These are phyloP conservation scores for Chaetoscypha palmicola DNA, from an alignment of 2,329 filamentous ascomycete genomes.

Conservation along the genomic window DNA sequence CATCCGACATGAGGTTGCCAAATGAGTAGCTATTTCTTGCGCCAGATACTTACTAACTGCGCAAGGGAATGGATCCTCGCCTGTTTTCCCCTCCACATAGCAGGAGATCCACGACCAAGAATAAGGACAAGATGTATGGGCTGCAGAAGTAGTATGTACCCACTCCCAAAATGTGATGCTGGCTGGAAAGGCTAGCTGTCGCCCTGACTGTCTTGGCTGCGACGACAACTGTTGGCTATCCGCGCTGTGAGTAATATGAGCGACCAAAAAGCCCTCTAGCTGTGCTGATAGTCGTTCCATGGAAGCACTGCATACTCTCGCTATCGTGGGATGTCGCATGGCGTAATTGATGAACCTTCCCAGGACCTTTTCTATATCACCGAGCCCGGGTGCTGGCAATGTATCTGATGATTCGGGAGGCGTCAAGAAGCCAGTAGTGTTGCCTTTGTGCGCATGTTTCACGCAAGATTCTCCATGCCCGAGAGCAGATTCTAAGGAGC, in stretches of 20 bases:
- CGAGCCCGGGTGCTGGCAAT: neutral
- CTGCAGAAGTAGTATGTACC: slow-evolving; percentile 1
- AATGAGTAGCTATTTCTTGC: neutral
- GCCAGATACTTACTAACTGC: neutral
- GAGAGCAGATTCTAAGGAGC: no score
- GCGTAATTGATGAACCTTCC: neutral
- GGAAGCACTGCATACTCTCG: no score
- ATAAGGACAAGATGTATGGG: slow-evolving; percentile 7
- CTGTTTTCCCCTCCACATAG: neutral
- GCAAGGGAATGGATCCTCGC: no score
- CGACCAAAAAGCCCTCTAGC: neutral
- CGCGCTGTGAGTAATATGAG: neutral
- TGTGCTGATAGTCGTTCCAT: neutral
- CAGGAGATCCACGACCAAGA: slow-evolving; percentile 7
- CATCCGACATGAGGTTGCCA: neutral
- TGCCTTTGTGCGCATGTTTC: no score
- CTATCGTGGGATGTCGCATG: neutral
- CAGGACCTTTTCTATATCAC: neutral
- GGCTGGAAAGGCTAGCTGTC: no score
- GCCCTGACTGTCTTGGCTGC: neutral
- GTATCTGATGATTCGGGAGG: neutral
- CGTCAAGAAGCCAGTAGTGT: neutral
- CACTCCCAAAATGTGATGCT: neutral
- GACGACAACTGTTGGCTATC: neutral
- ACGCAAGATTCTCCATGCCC: no score